These are phyloP conservation scores for Cucumis hystrix DNA, from an alignment of 306 rosid species.

Conservation along the genomic window DNA sequence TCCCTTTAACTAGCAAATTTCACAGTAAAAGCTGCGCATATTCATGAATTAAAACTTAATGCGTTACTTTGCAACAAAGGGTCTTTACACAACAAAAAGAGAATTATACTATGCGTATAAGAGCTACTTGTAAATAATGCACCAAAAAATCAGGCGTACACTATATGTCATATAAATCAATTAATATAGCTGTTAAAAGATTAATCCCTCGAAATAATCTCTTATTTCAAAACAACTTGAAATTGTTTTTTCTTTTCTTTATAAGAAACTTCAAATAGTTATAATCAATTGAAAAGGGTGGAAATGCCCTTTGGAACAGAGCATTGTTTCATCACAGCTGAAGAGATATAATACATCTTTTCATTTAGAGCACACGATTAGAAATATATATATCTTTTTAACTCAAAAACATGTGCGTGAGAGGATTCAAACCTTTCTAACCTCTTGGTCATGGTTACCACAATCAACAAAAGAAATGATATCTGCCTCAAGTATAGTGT, in stretches of 20 bases:
- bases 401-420: background rate
- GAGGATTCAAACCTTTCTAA: background rate
- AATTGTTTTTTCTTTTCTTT: too few species aligned
- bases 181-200: background rate
- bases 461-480: background rate
- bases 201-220: background rate
- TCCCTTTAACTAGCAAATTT: background rate
- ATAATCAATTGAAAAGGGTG: background rate
- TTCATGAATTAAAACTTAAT: background rate
- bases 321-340: background rate
- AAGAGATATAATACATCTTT: background rate
- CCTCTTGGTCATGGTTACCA: background rate
- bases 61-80: background rate
- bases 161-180: background rate
- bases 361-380: background rate
- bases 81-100: background rate
- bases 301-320: background rate
- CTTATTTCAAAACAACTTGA: background rate
- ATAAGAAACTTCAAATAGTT: background rate
- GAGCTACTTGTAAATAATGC: background rate
- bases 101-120: background rate
- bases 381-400: background rate
- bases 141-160: background rate
- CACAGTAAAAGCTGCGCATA: background rate
- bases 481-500: constrained; percentile 87